Conservation (phyloP, 2,329 filamentous ascomycete genomes). For the Fusarium secorum region DNA sequence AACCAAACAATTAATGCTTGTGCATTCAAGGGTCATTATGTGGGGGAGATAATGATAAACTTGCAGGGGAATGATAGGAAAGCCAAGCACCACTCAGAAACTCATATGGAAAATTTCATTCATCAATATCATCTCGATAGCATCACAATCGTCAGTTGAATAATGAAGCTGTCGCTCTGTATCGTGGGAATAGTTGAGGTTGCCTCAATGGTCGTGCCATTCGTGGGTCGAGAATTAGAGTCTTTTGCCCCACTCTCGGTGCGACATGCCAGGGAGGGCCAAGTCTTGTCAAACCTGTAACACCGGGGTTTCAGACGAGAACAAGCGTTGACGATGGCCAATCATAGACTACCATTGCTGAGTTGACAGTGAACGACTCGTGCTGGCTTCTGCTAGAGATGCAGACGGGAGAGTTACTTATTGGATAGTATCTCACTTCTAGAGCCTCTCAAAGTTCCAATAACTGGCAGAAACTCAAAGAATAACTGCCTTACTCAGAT, state of each 20-base stretch:
- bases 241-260: constrained; percentile 15
- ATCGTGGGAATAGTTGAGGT: constrained; percentile 4
- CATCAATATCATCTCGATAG: background rate
- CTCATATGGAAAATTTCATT: background rate
- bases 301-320: constrained; percentile 37
- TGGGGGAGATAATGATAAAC: background rate
- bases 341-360: constrained; percentile 11
- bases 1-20: background rate
- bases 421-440: background rate
- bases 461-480: background rate
- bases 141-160: background rate
- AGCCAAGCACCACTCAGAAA: background rate
- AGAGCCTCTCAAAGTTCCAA: background rate
- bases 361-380: background rate
- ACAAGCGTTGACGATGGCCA: constrained; percentile 13
- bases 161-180: background rate
- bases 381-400: background rate
- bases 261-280: constrained; percentile 28
- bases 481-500: background rate
- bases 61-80: background rate
- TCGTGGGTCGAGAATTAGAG: constrained; percentile 15
- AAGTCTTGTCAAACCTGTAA: constrained; percentile 40
- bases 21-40: background rate
- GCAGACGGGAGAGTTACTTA: background rate
- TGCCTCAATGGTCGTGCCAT: constrained; percentile 3